Percentiles rank a stretch among this genome's conserved stretches.
Conservation (phyloP, 139 green algal genomes). For the Klebsormidium nitens region DNA sequence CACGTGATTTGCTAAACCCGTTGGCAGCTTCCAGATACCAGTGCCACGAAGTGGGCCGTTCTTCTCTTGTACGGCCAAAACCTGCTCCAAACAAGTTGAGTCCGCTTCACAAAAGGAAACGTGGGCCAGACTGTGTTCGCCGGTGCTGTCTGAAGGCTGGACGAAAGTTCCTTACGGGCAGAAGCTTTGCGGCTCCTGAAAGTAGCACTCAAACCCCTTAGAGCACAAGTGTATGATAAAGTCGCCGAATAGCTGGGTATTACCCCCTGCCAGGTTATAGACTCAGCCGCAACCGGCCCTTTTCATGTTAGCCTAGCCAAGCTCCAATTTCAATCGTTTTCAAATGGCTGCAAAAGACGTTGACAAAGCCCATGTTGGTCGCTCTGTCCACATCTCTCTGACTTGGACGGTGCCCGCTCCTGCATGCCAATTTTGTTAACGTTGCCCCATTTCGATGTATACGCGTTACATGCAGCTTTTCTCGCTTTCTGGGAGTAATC, state of each 20-base stretch:
- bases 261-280: neutral
- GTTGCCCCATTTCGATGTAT: no score
- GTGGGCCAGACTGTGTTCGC: neutral
- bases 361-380: no score
- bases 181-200: neutral
- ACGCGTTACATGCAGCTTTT: constrained; percentile 6
- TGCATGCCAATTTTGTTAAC: no score
- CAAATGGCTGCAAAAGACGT: no score
- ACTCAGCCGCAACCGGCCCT: no score
- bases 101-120: neutral
- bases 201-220: neutral
- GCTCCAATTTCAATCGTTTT: no score
- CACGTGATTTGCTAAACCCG: constrained; percentile 36
- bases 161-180: neutral
- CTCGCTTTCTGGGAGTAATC: no score
- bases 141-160: neutral
- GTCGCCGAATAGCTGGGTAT: constrained; percentile 6
- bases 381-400: no score
- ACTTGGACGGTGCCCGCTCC: no score
- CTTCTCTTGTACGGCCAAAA: constrained; percentile 48
- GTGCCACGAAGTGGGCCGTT: constrained; percentile 34
- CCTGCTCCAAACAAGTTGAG: no score
- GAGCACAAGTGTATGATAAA: no score
- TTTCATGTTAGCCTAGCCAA: no score
- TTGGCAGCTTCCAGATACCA: constrained; percentile 52